Percentiles rank a stretch among this genome's conserved stretches.
phyloP scores from a whole-genome alignment of 768 basidiomycete species.

The Rhizopogon vesiculosus region DNA sequence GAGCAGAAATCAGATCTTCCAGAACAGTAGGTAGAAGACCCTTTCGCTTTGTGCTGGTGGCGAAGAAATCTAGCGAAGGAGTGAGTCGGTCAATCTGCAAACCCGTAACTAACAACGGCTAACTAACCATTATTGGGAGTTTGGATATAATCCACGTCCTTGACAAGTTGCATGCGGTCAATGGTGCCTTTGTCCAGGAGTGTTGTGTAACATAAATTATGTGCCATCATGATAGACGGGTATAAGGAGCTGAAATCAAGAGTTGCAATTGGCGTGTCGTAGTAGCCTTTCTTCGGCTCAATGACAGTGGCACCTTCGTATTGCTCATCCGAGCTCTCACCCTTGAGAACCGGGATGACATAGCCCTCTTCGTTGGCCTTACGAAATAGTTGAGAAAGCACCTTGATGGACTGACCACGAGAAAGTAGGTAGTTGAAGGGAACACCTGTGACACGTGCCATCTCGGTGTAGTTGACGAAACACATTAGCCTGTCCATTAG shows the following conservation, averaged over 20 bases:
- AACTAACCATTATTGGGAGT: constrained; percentile 90
- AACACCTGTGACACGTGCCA: constrained; percentile 99
- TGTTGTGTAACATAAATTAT: constrained; percentile 98
- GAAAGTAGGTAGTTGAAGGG: constrained; percentile 95
- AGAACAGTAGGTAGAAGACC: constrained; percentile 89
- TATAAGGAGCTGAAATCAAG: constrained; percentile 98
- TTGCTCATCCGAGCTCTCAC: constrained; percentile 91
- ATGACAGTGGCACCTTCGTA: constrained; percentile 99
- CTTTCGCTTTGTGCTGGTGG: constrained; percentile 65
- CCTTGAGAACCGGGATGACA: constrained; percentile 78
- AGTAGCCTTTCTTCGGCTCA: constrained; percentile 94
- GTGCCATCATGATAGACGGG: constrained; percentile 99
- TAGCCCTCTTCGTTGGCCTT: constrained; percentile 92
- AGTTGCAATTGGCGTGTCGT: constrained; percentile 94
- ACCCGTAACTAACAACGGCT: background rate
- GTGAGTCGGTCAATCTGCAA: background rate
- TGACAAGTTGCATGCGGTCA: constrained; percentile 70
- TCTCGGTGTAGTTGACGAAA: constrained; percentile 96
- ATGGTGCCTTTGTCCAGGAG: constrained; percentile 79
- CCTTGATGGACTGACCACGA: constrained; percentile 98
- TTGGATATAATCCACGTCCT: constrained; percentile 87
- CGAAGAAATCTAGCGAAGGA: constrained; percentile 70
- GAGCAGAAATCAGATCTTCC: constrained; percentile 88
- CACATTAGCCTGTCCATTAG: constrained; percentile 98
- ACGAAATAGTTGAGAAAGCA: constrained; percentile 91